A percentile compares a stretch with the other conserved stretches of the same genome.
Conservation (phyloP, 176 grass and related monocot genomes). For the Ananas comosus region DNA sequence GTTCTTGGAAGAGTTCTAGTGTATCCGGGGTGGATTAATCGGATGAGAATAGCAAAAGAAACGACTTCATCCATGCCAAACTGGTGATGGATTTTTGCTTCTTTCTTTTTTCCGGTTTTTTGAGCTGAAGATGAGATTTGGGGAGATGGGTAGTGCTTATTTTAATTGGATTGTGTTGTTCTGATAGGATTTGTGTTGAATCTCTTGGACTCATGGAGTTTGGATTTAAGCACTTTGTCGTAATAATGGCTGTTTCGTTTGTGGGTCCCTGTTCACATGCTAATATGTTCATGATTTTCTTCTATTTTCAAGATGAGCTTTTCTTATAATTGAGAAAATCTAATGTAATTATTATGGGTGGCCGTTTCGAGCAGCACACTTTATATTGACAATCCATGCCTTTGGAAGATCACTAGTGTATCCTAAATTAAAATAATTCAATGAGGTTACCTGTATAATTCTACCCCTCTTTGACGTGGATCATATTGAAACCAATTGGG, state of each 20-base stretch:
- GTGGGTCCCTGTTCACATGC: neutral
- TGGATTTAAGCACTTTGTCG: neutral
- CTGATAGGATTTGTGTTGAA: neutral
- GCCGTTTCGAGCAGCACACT: too few species aligned
- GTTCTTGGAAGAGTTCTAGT: too few species aligned
- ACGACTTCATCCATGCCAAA: neutral
- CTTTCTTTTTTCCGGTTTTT: neutral
- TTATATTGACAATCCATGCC: too few species aligned
- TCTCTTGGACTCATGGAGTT: neutral
- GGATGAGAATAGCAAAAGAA: too few species aligned
- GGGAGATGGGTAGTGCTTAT: neutral
- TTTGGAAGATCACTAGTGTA: too few species aligned
- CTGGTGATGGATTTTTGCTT: neutral
- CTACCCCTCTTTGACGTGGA: too few species aligned
- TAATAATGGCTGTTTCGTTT: neutral
- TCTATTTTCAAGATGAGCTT: neutral
- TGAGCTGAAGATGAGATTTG: conserved; percentile 1
- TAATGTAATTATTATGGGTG: neutral
- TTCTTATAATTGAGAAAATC: conserved; percentile 7
- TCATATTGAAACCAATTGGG: too few species aligned
- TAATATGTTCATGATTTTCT: neutral
- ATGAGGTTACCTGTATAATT: too few species aligned
- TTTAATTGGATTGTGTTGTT: neutral
- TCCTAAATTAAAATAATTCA: too few species aligned
- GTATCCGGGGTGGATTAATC: too few species aligned